Evolutionary conservation across 768 basidiomycete genomes (phyloP).

Genomic region (Leccinum subtestaceum): DNA sequence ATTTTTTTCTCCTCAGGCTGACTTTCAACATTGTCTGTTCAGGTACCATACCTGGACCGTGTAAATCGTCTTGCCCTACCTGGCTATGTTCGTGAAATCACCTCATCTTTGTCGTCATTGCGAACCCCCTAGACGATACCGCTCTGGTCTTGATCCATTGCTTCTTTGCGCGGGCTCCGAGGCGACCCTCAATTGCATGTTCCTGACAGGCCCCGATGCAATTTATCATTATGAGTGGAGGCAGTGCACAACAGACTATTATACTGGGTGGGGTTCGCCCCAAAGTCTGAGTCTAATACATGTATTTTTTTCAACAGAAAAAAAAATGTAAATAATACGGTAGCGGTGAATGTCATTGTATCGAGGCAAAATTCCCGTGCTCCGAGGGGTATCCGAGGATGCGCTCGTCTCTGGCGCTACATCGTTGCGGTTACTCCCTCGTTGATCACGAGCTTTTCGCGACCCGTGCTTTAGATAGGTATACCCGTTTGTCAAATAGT

Average conservation of each 20-base stretch:
- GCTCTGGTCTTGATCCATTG: background rate
- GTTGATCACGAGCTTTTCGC: slow-evolving; percentile 1
- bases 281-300: background rate
- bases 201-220: slow-evolving; percentile 28
- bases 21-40: slow-evolving; percentile 8
- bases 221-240: slow-evolving; percentile 15
- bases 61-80: slow-evolving; percentile 12
- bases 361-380: background rate
- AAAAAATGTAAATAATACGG: slow-evolving; percentile 12
- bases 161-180: slow-evolving; percentile 33
- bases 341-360: slow-evolving; percentile 1
- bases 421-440: background rate
- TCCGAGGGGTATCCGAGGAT: background rate
- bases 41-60: slow-evolving; percentile 10
- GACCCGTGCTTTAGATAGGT: background rate
- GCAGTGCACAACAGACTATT: slow-evolving; percentile 7
- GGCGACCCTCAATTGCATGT: slow-evolving; percentile 22
- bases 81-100: slow-evolving; percentile 17
- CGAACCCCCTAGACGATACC: background rate
- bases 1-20: slow-evolving; percentile 1
- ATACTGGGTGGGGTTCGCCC: background rate
- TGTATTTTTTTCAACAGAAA: background rate
- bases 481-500: slow-evolving; percentile 16
- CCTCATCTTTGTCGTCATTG: slow-evolving; percentile 15
- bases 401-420: background rate